Conservation (phyloP, 2,329 filamentous ascomycete species). For the Neopestalotiopsis clavispora region DNA sequence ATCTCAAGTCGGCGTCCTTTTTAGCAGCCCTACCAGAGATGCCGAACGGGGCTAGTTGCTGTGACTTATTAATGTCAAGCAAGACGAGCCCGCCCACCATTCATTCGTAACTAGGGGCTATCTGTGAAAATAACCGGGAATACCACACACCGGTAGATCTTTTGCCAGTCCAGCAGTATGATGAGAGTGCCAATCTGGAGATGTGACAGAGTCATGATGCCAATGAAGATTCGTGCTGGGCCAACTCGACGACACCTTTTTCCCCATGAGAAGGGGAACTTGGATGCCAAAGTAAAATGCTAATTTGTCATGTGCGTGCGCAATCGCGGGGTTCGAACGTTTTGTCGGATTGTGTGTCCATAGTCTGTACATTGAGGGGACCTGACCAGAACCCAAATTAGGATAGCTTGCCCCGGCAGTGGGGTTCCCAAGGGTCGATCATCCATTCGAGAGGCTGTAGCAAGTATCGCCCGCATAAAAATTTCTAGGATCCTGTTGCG, state of each 20-base stretch:
- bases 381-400: neutral
- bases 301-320: no score
- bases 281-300: no score
- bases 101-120: no score
- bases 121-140: no score
- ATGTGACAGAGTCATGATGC: no score
- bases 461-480: neutral
- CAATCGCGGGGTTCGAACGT: neutral
- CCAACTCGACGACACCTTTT: no score
- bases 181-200: no score
- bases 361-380: neutral
- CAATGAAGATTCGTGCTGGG: no score
- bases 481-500: neutral
- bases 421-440: neutral
- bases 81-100: no score
- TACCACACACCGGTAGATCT: no score
- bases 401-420: constrained; percentile 2
- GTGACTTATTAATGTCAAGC: neutral
- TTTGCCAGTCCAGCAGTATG: no score
- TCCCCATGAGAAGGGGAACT: no score
- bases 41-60: neutral
- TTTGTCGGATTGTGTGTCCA: neutral
- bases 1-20: neutral
- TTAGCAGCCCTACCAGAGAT: neutral
- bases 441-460: neutral